Percentiles rank a stretch among this genome's conserved stretches.
Conservation (phyloP, 768 basidiomycete genomes). For the Tubosaeta sp. region DNA sequence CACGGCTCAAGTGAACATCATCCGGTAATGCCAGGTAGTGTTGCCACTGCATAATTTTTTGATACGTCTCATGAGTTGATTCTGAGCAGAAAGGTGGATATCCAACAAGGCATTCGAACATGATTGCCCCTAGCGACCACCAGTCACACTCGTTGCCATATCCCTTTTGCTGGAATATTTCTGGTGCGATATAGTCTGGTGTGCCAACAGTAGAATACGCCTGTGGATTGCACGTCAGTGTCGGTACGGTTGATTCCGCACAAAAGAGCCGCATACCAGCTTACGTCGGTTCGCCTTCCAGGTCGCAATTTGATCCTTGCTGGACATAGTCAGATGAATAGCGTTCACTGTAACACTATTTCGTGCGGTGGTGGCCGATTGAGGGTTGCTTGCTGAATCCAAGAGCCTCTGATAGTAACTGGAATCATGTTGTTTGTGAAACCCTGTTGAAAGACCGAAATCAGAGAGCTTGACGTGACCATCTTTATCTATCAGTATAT, state of each 20-base stretch:
- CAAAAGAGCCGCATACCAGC: slow-evolving; percentile 51
- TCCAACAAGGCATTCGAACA: slow-evolving; percentile 97
- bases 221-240: slow-evolving; percentile 35
- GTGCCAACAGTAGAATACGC: slow-evolving; percentile 98
- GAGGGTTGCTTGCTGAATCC: slow-evolving; percentile 53
- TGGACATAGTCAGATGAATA: slow-evolving; percentile 93
- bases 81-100: slow-evolving; percentile 97
- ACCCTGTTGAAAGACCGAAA: slow-evolving; percentile 98
- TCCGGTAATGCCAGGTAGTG: slow-evolving; percentile 86
- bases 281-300: slow-evolving; percentile 99
- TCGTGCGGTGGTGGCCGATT: slow-evolving; percentile 47
- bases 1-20: slow-evolving; percentile 87
- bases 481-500: slow-evolving; percentile 85
- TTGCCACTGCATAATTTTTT: slow-evolving; percentile 96
- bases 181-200: slow-evolving; percentile 95
- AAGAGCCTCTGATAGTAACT: slow-evolving; percentile 89
- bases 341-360: slow-evolving; percentile 98
- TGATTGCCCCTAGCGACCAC: slow-evolving; percentile 99
- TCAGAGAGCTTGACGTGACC: slow-evolving; percentile 98
- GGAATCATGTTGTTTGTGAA: slow-evolving; percentile 97
- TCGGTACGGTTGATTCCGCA: background rate
- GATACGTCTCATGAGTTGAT: slow-evolving; percentile 94
- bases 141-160: slow-evolving; percentile 98
- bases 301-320: slow-evolving; percentile 90
- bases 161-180: slow-evolving; percentile 95